Base-by-base conservation (phyloP, 2,329 filamentous ascomycete species). In the Samsoniella hepiali region DNA sequence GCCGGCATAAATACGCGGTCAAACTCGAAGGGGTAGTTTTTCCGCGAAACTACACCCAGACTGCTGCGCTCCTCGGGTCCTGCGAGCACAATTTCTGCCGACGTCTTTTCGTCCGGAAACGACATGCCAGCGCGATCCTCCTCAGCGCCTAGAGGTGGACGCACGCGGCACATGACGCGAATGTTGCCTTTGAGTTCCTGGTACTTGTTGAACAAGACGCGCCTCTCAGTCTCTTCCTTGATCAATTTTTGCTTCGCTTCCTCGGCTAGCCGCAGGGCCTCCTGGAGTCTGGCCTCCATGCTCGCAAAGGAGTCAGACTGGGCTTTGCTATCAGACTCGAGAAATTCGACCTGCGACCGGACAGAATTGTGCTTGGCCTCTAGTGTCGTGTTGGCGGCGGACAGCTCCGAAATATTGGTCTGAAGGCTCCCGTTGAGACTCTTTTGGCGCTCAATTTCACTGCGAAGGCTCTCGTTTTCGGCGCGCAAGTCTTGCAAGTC, bases 181-280 rank as follows among this genome's bases (percentile, higher is more conserved):
- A 99, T 99, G 73, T 99, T 99, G 70, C 95, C 95, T 75, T 97
- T 97, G 65, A 99, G 85, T 72, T 99, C 95, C 74, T 99, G 93
- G 54, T 99, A 94, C 74, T 96, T 95, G 76, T 98, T 98, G 80
- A 98, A 97, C 0, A 99, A 84, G 69, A 96, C 94, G 29, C 95
- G 86, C 15, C 95, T 87, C 58, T 97, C 81, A 0, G 91, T 95
- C 77, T 99, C 95, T 73, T 98, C 95, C 70, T 89, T 91, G 66
- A 95, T 89, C 34, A 99, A 81, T 72, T 95, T 97, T 67, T 91
- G 87, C 63, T 90, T 87, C 1, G 91, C 88, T 42, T 85, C 82
- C 36, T 90, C 87, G 1, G 89, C 91, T 27, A 84, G 79, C 15
- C 84, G 83, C 31, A 92, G 76, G 0, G 93, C 93, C 54, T 95